Evolutionary conservation across 2,329 filamentous ascomycete genomes (phyloP), one percentile per base, ranked within the genome.

Genomic region (Fusarium sublunatum): DNA sequence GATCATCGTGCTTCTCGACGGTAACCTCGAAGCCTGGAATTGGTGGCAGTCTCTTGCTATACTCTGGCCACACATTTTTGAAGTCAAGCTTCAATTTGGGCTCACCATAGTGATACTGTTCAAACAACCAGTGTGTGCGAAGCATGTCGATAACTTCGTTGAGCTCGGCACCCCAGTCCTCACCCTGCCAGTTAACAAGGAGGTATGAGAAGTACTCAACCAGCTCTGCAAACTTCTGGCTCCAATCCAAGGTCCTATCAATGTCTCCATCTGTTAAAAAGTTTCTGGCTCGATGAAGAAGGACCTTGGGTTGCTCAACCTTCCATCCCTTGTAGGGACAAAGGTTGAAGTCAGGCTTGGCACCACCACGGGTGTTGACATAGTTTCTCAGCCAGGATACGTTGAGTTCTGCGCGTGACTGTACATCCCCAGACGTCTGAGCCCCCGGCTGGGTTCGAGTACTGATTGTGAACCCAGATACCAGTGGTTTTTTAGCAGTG

Each of bases 181-280:
- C 61, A 2, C 62, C 60, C 4, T 55, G 43, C 38, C 58, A 69
- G 35, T 60, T 69, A 9, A 58, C 22, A 7, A 64, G 41, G 12
- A 81, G 67, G 60, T 77, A 72, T 7, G 72, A 49, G 26, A 83
- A 70, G 65, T 82, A 83, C 25, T 74, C 67, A 15, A 68, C 65
- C 11, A 81, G 68, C 52, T 76, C 77, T 19, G 59, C 67, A 7
- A 78, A 69, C 46, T 78, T 77, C 10, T 58, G 43, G 2, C 75
- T 65, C 76, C 82, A 85, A 39, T 74, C 62, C 2, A 73, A 40
- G 53, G 76, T 77, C 13, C 79, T 76, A 53, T 80, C 76, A 6
- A 72, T 65, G 61, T 86, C 81, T 58, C 82, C 78, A 28, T 84
- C 81, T 4, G 77, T 68, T 22, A 87, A 78, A 58, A 83, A 86